Base-by-base conservation (phyloP, 2,329 filamentous ascomycete genomes). In the Trichoderma sp. region DNA sequence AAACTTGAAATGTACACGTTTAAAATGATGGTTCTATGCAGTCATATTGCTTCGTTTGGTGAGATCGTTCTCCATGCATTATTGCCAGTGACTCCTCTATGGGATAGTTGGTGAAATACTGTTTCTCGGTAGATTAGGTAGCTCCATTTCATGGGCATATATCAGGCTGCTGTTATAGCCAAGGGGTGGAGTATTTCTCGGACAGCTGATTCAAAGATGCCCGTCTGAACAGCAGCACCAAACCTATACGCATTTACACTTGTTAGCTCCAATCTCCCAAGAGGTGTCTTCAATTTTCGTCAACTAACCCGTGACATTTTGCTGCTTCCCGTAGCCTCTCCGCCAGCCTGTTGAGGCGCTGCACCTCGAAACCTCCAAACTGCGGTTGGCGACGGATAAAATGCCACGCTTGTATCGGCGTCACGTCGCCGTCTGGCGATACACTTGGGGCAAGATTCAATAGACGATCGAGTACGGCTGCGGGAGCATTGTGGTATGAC, bases 341-440 rank as follows among this genome's bases (percentile, higher is more conserved):
- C 30, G 77, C 77, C 26, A 84, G 73, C 1, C 51, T 71, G 11
- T 75, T 71, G 6, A 83, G 71, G 6, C 71, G 73, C 11, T 76
- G 73, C 14, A 78, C 64, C 53, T 80, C 77, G 4, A 83, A 71
- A 1, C 73, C 74, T 2, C 76, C 74, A 34, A 83, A 82, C 0
- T 77, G 74, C 0, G 80, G 80, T 65, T 79, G 78, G 5, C 72
- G 65, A 6, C 79, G 79, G 24, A 84, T 77, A 26, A 76, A 72
- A 58, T 79, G 76, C 82, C 82, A 83, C 2, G 80, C 81, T 69
- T 83, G 81, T 9, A 82, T 76, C 0, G 82, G 82, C 4, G 82
- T 83, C 62, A 83, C 75, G 71, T 83, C 82, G 11, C 78, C 80
- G 0, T 79, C 84, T 6, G 66, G 56, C 36, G 72, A 72, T 4